Evolutionary conservation across 2,329 filamentous ascomycete species (phyloP).

Genomic region (Dactylonectria estremocensis): DNA sequence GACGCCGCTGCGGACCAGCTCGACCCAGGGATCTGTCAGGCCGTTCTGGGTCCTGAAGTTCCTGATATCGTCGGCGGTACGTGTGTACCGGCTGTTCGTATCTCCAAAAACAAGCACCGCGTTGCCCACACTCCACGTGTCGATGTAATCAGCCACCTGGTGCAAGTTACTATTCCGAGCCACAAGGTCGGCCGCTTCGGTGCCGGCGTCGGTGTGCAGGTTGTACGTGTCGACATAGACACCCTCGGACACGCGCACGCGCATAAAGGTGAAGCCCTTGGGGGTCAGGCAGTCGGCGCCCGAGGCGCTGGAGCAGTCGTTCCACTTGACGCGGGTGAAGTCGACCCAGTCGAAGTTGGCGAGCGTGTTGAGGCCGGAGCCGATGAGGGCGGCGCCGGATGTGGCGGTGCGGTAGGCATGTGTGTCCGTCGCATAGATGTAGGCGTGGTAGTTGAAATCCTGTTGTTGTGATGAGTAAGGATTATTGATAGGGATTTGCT

Average conservation of each 20-base stretch:
- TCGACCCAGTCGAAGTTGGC: constrained; percentile 69
- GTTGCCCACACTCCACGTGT: constrained; percentile 69
- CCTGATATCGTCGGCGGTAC: constrained; percentile 61
- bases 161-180: constrained; percentile 73
- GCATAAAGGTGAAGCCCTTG: constrained; percentile 80
- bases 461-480: not conserved
- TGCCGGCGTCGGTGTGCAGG: constrained; percentile 74
- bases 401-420: constrained; percentile 75
- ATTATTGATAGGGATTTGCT: not conserved
- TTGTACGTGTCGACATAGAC: constrained; percentile 77
- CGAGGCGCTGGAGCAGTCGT: constrained; percentile 69
- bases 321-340: constrained; percentile 72
- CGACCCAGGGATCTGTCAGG: constrained; percentile 73
- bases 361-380: constrained; percentile 76
- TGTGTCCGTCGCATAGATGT: constrained; percentile 72
- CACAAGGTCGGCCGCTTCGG: constrained; percentile 63
- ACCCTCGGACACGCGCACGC: constrained; percentile 63
- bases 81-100: constrained; percentile 76
- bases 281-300: constrained; percentile 75
- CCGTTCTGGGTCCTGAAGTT: constrained; percentile 62
- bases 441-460: constrained; percentile 78
- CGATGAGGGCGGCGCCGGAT: constrained; percentile 75
- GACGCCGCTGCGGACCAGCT: constrained; percentile 64
- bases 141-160: constrained; percentile 73
- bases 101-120: constrained; percentile 76